Conservation (phyloP, 805 yeast species). For the Spathaspora sp. region DNA sequence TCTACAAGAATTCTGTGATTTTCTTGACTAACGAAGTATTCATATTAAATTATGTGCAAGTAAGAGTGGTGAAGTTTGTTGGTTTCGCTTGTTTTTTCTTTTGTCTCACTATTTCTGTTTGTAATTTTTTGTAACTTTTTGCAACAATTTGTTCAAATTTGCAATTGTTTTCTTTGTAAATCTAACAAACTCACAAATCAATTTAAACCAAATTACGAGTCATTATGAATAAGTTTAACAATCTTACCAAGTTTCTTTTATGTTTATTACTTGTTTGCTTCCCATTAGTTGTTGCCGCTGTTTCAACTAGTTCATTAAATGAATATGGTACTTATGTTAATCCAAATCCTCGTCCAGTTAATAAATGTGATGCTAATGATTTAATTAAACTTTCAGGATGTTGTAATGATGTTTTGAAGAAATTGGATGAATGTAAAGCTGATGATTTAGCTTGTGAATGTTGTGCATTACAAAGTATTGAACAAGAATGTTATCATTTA, state of each 20-base stretch:
- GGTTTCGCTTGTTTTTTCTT: too few relatives aligned
- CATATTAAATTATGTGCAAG: too few relatives aligned
- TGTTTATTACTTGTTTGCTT: neutral
- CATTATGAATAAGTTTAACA: neutral
- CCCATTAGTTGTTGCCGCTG: neutral
- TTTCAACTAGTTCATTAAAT: neutral
- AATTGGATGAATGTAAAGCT: constrained; percentile 48
- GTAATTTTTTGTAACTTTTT: neutral
- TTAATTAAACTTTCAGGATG: constrained; percentile 39
- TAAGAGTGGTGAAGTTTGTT: too few relatives aligned
- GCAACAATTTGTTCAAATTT: neutral
- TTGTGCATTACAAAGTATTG: constrained; percentile 50
- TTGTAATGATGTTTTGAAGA: constrained; percentile 43
- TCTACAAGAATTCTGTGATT: too few relatives aligned
- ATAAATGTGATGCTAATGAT: constrained; percentile 42
- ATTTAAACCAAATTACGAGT: neutral
- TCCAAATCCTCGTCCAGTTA: constrained; percentile 41
- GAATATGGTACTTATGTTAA: constrained; percentile 37
- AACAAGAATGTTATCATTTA: constrained; percentile 42
- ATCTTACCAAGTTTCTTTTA: neutral
- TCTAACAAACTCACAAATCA: neutral
- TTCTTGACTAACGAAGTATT: too few relatives aligned
- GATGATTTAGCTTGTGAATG: constrained; percentile 56
- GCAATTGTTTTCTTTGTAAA: neutral
- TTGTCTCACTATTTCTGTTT: neutral